Conservation (phyloP, 2,329 filamentous ascomycete genomes). For the Knoxdaviesia proteae region DNA sequence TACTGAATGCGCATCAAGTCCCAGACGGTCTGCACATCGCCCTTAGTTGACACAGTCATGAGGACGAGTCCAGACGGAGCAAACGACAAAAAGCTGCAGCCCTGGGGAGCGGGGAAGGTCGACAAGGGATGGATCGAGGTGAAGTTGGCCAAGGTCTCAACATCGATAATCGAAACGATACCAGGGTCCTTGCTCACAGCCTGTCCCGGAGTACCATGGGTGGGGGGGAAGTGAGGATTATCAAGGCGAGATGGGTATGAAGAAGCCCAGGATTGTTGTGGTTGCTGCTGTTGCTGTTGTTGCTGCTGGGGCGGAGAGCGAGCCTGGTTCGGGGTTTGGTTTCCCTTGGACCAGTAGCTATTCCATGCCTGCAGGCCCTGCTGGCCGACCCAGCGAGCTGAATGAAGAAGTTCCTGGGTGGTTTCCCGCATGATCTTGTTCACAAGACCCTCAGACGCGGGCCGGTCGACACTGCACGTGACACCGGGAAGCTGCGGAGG, state of each 20-base stretch:
- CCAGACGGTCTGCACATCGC: conserved; percentile 70
- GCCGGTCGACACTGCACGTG: conserved; percentile 51
- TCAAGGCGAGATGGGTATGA: conserved; percentile 25
- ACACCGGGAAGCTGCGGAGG: conserved; percentile 48
- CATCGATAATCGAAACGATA: conserved; percentile 54
- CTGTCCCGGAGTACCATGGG: conserved; percentile 43
- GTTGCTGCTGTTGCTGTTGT: conserved; percentile 4
- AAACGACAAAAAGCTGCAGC: conserved; percentile 66
- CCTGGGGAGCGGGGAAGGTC: conserved; percentile 50
- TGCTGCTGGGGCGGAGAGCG: conserved; percentile 18
- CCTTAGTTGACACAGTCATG: conserved; percentile 63
- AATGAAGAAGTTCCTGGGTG: conserved; percentile 57
- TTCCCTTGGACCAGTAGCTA: conserved; percentile 49
- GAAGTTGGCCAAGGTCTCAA: conserved; percentile 35
- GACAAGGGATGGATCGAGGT: conserved; percentile 39
- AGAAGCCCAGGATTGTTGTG: conserved; percentile 25
- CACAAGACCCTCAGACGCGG: conserved; percentile 48
- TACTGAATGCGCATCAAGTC: conserved; percentile 48
- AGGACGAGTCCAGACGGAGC: conserved; percentile 52
- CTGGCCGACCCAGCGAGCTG: conserved; percentile 56
- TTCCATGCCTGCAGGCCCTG: conserved; percentile 62
- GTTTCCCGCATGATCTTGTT: conserved; percentile 63
- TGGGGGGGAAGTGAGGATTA: conserved; percentile 43
- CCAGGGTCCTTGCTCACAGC: conserved; percentile 43
- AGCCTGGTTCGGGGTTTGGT: conserved; percentile 16